Conservation (phyloP, 768 basidiomycete species). For the Boletus vinaceobasis region DNA sequence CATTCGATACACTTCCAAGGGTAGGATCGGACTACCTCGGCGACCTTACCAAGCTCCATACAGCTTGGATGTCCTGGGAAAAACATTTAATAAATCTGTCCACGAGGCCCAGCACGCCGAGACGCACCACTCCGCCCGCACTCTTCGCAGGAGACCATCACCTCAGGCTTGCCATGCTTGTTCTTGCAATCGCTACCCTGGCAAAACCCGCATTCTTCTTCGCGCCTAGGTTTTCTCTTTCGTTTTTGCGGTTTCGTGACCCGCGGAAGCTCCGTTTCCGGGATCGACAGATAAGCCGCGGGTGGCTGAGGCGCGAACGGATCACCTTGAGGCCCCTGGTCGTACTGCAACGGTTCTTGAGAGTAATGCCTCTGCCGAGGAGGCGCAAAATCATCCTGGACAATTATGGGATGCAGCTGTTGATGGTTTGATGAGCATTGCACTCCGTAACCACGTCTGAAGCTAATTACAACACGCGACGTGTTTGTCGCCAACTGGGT, state of each 20-base stretch:
- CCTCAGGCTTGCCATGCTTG: slow-evolving; percentile 53
- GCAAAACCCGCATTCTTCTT: slow-evolving; percentile 78
- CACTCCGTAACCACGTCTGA: slow-evolving; percentile 19
- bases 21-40: slow-evolving; percentile 63
- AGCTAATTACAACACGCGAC: slow-evolving; percentile 61
- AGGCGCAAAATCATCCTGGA: slow-evolving; percentile 29
- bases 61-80: slow-evolving; percentile 81
- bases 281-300: slow-evolving; percentile 49
- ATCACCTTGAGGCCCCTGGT: slow-evolving; percentile 77
- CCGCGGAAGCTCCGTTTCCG: slow-evolving; percentile 40
- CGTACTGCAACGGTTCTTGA: slow-evolving; percentile 48
- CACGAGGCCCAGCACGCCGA: not conserved
- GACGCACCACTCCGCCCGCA: slow-evolving; percentile 80
- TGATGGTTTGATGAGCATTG: slow-evolving; percentile 18
- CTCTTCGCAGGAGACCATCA: slow-evolving; percentile 73
- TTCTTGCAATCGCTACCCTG: slow-evolving; percentile 61
- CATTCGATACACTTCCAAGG: slow-evolving; percentile 89
- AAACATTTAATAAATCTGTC: not conserved
- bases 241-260: slow-evolving; percentile 45
- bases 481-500: slow-evolving; percentile 43
- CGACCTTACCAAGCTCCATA: slow-evolving; percentile 59
- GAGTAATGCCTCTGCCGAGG: slow-evolving; percentile 23
- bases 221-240: slow-evolving; percentile 46
- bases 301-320: slow-evolving; percentile 71
- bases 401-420: slow-evolving; percentile 26